Evolutionary conservation across 176 grass and related monocot genomes (phyloP).

Genomic region (Carex kokanica): DNA sequence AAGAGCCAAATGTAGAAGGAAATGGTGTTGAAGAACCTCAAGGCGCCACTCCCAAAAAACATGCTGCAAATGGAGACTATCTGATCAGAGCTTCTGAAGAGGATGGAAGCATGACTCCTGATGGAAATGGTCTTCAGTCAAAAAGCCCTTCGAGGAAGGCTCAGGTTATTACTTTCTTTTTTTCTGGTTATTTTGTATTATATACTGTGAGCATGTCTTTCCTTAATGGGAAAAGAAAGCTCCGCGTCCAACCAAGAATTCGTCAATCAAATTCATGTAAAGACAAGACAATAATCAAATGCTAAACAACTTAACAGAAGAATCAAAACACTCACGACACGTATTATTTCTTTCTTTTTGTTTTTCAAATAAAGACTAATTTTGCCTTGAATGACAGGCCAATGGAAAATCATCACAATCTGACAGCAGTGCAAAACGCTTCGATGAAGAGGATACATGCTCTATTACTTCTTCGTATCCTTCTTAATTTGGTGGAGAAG

Average conservation of each 20-base stretch:
- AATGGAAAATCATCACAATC: conserved; percentile 18
- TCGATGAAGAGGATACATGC: conserved; percentile 21
- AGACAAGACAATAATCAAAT: not conserved
- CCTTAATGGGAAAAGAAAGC: not conserved
- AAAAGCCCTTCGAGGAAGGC: conserved; percentile 14
- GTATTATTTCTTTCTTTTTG: not conserved
- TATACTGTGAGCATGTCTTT: not conserved
- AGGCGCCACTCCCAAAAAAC: not conserved
- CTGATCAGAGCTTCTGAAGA: not conserved
- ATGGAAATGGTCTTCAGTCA: conserved; percentile 4
- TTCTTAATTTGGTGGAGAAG: not conserved
- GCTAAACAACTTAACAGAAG: not conserved
- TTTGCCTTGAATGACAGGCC: conserved; percentile 6
- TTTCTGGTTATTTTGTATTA: not conserved
- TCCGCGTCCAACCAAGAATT: not conserved
- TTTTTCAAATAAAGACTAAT: not conserved
- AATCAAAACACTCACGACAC: not conserved
- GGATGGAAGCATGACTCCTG: not conserved
- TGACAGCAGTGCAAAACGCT: conserved; percentile 17
- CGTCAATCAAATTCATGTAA: not conserved
- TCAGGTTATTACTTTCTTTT: conserved; percentile 16
- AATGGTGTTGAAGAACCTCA: conserved; percentile 19
- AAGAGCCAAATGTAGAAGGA: not conserved
- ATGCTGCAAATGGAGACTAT: not conserved
- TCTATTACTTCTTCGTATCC: conserved; percentile 34